phyloP scores from a whole-genome alignment of 2,329 filamentous ascomycete species.

The Aspergillus cejpii region DNA sequence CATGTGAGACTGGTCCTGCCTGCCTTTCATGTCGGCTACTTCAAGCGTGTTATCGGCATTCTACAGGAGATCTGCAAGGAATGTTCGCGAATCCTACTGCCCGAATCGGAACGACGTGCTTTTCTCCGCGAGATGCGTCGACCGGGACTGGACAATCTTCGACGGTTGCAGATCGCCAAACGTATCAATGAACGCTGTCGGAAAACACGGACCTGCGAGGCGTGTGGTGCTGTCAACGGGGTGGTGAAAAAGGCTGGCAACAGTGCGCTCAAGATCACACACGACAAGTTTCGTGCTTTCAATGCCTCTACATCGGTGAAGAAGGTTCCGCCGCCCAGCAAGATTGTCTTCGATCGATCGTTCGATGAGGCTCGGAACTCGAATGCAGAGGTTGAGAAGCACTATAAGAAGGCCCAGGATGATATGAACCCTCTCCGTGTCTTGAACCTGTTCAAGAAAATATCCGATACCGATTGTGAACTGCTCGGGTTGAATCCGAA shows the following conservation, averaged over 20 bases:
- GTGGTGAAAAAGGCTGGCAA: slow-evolving; percentile 81
- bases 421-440: slow-evolving; percentile 86
- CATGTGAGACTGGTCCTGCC: slow-evolving; percentile 85
- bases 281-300: slow-evolving; percentile 85
- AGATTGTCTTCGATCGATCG: slow-evolving; percentile 76
- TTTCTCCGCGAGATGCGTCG: slow-evolving; percentile 75
- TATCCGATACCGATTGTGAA: slow-evolving; percentile 80
- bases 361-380: slow-evolving; percentile 71
- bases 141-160: slow-evolving; percentile 78
- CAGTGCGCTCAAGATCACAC: slow-evolving; percentile 80
- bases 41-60: slow-evolving; percentile 86
- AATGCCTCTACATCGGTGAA: slow-evolving; percentile 81
- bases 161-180: slow-evolving; percentile 76
- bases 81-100: slow-evolving; percentile 75
- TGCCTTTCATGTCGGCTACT: slow-evolving; percentile 91
- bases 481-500: slow-evolving; percentile 79
- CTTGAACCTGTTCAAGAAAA: slow-evolving; percentile 83
- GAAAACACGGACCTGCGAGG: slow-evolving; percentile 74
- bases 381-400: slow-evolving; percentile 79
- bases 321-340: slow-evolving; percentile 75
- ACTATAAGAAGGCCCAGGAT: slow-evolving; percentile 85
- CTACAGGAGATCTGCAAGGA: slow-evolving; percentile 96
- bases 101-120: slow-evolving; percentile 67
- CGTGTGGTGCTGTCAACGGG: slow-evolving; percentile 77
- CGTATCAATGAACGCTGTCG: slow-evolving; percentile 82